phyloP scores from a whole-genome alignment of 805 yeast species.

The Ogataea glucozyma region DNA sequence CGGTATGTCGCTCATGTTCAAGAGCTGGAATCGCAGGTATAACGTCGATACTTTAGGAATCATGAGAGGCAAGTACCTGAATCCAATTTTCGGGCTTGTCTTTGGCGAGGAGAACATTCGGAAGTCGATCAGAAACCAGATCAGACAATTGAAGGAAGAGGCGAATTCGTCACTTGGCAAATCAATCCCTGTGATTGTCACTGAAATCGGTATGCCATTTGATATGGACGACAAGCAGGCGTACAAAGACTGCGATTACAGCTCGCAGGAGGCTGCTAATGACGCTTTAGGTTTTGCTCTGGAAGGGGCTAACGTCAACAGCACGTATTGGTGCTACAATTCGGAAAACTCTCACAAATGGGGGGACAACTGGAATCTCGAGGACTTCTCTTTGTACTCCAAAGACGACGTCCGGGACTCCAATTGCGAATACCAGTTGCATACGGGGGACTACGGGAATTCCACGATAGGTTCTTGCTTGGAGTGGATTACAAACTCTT shows the following conservation, averaged over 20 bases:
- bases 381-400: conserved; percentile 89
- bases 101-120: conserved; percentile 81
- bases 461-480: conserved; percentile 25
- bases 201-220: conserved; percentile 97
- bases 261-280: conserved; percentile 75
- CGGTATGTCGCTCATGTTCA: conserved; percentile 90
- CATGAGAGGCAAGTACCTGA: conserved; percentile 71
- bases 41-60: conserved; percentile 91
- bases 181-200: conserved; percentile 70
- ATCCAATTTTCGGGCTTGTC: conserved; percentile 74
- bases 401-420: conserved; percentile 49
- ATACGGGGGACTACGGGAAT: conserved; percentile 17
- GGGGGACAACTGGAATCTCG: conserved; percentile 95
- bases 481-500: conserved; percentile 24
- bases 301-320: conserved; percentile 70
- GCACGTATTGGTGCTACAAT: conserved; percentile 86
- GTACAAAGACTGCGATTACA: conserved; percentile 63
- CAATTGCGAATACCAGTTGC: conserved; percentile 16
- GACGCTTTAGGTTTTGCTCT: conserved; percentile 81
- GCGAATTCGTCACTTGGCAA: conserved; percentile 60
- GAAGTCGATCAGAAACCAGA: conserved; percentile 67
- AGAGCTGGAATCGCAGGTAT: conserved; percentile 78
- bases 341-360: conserved; percentile 70
- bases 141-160: conserved; percentile 66
- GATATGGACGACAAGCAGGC: conserved; percentile 87